These are phyloP conservation scores for Perkinsus olseni DNA, from an alignment of 169 alveolate species.

Conservation along the genomic window DNA sequence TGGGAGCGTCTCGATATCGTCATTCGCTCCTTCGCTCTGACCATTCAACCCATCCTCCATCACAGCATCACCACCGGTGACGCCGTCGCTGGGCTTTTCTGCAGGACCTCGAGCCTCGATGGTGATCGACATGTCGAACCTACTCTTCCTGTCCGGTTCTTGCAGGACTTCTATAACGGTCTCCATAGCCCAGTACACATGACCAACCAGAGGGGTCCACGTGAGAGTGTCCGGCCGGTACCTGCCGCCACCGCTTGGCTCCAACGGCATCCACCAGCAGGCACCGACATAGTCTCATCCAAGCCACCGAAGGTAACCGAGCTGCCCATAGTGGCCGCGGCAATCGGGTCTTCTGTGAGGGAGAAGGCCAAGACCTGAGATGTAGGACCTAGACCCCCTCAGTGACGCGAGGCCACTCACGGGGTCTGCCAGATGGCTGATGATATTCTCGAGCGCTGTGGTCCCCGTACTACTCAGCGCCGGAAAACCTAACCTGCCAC, in stretches of 20 bases:
- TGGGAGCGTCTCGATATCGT: background rate
- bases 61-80: background rate
- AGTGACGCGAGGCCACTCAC: background rate
- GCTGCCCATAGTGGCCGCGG: background rate
- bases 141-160: too few species aligned
- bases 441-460: background rate
- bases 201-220: background rate
- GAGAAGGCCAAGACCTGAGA: background rate
- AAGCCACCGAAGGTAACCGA: background rate
- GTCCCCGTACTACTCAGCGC: background rate
- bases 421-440: background rate
- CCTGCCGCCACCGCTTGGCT: background rate
- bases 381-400: background rate
- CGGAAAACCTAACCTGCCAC: background rate
- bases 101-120: background rate
- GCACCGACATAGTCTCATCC: background rate
- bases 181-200: background rate
- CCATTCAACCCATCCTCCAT: background rate
- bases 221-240: background rate
- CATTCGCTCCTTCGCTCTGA: too few species aligned
- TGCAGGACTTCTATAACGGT: background rate
- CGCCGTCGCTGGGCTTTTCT: background rate
- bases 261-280: background rate
- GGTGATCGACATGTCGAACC: too few species aligned
- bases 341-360: background rate